A percentile compares a stretch with the other conserved stretches of the same genome.
phyloP scores from a whole-genome alignment of 2,329 filamentous ascomycete species.

The Escovopsis sp. region DNA sequence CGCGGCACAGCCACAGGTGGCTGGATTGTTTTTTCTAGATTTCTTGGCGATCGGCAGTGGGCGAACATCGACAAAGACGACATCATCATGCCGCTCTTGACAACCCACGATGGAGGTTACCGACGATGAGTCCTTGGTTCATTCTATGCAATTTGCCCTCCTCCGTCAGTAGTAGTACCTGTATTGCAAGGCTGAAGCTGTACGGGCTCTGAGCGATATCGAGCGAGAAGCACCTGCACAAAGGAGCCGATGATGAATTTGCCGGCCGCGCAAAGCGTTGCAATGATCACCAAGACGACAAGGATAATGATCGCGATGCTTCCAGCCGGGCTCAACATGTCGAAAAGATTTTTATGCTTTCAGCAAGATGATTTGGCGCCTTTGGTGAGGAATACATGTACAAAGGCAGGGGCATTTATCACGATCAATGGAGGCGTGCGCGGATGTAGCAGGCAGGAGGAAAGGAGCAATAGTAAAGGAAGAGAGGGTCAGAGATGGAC shows the following conservation, averaged over 20 bases:
- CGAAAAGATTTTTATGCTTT: background rate
- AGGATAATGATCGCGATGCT: constrained; percentile 4
- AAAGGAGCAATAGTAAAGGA: too few relatives aligned
- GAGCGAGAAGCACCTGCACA: constrained; percentile 12
- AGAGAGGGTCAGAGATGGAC: too few relatives aligned
- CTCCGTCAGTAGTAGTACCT: background rate
- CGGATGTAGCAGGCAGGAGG: too few relatives aligned
- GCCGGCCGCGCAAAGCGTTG: constrained; percentile 15
- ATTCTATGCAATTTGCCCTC: background rate
- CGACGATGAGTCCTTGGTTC: background rate
- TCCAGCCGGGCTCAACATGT: constrained; percentile 15
- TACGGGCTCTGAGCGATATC: background rate
- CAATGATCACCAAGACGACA: constrained; percentile 15
- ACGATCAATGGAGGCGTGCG: too few relatives aligned
- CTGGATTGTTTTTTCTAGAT: too few relatives aligned
- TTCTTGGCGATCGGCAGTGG: too few relatives aligned
- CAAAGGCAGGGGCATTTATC: background rate
- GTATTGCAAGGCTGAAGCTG: background rate
- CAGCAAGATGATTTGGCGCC: background rate
- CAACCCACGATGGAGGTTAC: too few relatives aligned
- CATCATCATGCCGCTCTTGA: too few relatives aligned
- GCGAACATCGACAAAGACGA: too few relatives aligned
- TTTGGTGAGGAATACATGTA: background rate
- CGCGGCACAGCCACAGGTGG: too few relatives aligned
- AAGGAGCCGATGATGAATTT: constrained; percentile 17